Base-by-base conservation (phyloP, 768 basidiomycete species). In the Kwoniella bestiolae region DNA sequence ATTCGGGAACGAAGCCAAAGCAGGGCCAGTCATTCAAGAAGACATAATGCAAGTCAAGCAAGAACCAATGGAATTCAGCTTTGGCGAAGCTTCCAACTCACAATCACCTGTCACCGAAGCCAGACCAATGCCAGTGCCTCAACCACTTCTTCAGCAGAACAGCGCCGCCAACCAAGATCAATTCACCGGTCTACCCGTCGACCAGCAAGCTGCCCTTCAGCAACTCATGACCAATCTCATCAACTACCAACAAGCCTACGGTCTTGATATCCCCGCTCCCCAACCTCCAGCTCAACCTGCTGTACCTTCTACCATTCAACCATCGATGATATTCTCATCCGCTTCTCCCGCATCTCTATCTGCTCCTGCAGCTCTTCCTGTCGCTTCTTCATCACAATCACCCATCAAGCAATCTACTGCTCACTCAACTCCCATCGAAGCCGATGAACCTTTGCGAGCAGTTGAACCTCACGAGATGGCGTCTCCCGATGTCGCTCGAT, bases 131-230 rank as follows among this genome's bases (percentile, higher is more conserved):
- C 57, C 59, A 9, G 26, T 57, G 23, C 47, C 50, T 26, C 51
- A 52, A 6, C 62, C 44, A 31, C 56, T 45, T 21, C 35, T 45
- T n/a, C 63, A 65, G 35, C 58, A 52, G 21, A 34, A 51, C 16
- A 52, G 11, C 7, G 35, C 62, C 7, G 38, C 45, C 8, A 51
- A 34, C 8, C 14, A 14, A 16, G 62, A 57, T n/a, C n/a, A 26
- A 47, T 68, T 71, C 63, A 29, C 28, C 7, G 76, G 69, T 23
- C 61, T 74, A 8, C 71, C 73, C 9, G 38, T 45, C 18, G 76
- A 77, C 29, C 76, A 77, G 51, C 76, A 77, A 56, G 8, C 52
- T 9, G 73, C 74, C 3, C 62, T 77, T 6, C 70, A 72, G 35
- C 72, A 76, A 29, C 46, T 76, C 16, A 67, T 76, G 63, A 35